Conservation (phyloP, 169 alveolate genomes). For the Perkinsus olseni region DNA sequence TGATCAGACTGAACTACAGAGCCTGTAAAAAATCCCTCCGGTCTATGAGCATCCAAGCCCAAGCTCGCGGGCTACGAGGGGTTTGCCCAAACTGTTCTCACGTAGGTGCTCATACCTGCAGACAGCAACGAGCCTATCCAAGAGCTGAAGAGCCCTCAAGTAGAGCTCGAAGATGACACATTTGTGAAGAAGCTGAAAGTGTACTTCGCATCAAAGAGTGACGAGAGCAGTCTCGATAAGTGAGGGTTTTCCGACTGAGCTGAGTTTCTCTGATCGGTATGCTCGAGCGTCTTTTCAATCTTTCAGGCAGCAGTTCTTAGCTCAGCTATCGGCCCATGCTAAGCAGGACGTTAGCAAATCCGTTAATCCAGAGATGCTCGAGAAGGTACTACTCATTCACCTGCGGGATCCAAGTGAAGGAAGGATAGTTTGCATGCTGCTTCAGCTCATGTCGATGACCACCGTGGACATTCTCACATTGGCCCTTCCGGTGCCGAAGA, state of each 20-base stretch:
- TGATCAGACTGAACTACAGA: too few species aligned
- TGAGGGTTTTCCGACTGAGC: too few species aligned
- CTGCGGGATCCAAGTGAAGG: neutral
- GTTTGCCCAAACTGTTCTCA: too few species aligned
- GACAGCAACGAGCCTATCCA: neutral
- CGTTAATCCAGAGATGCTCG: neutral
- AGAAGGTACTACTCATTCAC: neutral
- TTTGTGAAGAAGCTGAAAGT: neutral
- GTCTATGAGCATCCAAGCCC: too few species aligned
- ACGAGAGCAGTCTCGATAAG: neutral
- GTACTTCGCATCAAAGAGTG: neutral
- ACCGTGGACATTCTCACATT: constrained; percentile 8
- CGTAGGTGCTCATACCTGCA: neutral
- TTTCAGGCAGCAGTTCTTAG: neutral
- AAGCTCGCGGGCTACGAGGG: too few species aligned
- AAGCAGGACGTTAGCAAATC: neutral
- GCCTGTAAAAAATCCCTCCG: too few species aligned
- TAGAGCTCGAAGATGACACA: neutral
- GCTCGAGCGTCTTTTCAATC: neutral
- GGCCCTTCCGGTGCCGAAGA: neutral
- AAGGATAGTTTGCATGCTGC: neutral
- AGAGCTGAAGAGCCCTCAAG: neutral
- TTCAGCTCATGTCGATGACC: neutral
- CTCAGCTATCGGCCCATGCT: neutral
- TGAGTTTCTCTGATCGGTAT: neutral